These are phyloP conservation scores for Thalassiosira allenii DNA, from an alignment of 352 stramenopile species.

Conservation along the genomic window DNA sequence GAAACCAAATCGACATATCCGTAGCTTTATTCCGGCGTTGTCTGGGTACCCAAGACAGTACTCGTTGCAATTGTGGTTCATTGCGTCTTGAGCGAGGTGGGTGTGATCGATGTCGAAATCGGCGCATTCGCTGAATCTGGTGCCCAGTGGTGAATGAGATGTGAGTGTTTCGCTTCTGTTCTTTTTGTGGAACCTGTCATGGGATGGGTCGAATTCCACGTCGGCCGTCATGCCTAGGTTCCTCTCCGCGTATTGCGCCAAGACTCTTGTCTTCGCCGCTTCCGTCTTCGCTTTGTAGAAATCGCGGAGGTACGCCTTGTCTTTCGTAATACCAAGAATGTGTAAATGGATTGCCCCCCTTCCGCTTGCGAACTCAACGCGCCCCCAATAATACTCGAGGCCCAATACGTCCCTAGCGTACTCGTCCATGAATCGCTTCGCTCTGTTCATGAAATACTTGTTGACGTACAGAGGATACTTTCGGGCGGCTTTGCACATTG, in stretches of 20 bases:
- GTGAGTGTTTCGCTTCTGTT: too few relatives aligned
- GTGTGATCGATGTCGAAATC: constrained; percentile 17
- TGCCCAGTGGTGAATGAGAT: not conserved
- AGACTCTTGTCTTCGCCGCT: constrained; percentile 16
- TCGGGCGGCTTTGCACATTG: constrained; percentile 19
- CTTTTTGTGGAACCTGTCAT: too few relatives aligned
- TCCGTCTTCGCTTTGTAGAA: constrained; percentile 36
- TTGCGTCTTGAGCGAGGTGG: constrained; percentile 23
- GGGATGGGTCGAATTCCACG: not conserved
- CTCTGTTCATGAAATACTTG: constrained; percentile 50
- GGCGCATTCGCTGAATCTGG: constrained; percentile 1
- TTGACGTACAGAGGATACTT: constrained; percentile 40
- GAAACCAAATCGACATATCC: constrained; percentile 3
- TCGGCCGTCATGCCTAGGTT: constrained; percentile 41
- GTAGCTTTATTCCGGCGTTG: constrained; percentile 1
- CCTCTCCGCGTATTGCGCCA: constrained; percentile 30
- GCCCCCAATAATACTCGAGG: constrained; percentile 45
- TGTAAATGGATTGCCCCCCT: constrained; percentile 50
- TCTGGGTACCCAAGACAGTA: constrained; percentile 24
- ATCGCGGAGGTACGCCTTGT: constrained; percentile 34
- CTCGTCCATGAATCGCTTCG: constrained; percentile 26
- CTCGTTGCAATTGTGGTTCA: constrained; percentile 24
- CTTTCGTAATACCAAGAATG: constrained; percentile 41
- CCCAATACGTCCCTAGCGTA: constrained; percentile 24
- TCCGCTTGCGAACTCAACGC: constrained; percentile 45